Evolutionary conservation across 192 early-diverging fungal species (phyloP), one percentile per base, ranked within the genome.

Genomic region (Linnemannia elongata): DNA sequence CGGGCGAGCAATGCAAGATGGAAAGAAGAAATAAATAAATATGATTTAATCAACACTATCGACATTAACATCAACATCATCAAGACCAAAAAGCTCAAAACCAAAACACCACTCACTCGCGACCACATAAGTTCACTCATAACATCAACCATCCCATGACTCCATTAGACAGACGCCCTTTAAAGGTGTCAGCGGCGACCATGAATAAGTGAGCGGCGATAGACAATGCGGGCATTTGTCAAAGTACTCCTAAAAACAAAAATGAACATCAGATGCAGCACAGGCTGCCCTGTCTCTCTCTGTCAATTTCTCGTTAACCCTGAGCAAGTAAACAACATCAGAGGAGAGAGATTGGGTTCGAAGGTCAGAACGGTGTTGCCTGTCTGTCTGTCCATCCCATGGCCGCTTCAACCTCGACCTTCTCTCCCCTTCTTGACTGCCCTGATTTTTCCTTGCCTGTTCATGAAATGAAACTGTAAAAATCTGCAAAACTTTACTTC

Each of bases 401-500:
- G 60, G 27, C 30, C 60, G 9, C 60, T 66, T 66, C 27, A 30
- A 66, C 60, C 24, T 24, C 9, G 8, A 18, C n/a, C 24, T 27
- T 10, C 55, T 18, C 8, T n/a, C 10, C n/a, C 55, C 60, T 35
- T 24, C 30, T 33, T 33, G 12, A 30, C 24, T 15, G 7, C 8
- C n/a, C 2, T 33, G n/a, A n/a, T 33, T 17, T 66, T 15, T 66
- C 60, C 4, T 9, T 33, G 30, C 30, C 30, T 52, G 27, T 66
- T 66, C 60, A 13, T 66, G 30, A 66, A 66, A 66, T 66, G 60
- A 66, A 66, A 66, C 60, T 63, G 12, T 63, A 63, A 33, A 63
- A 33, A 57, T 17, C 10, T 52, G 27, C 33, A 66, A 66, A 66
- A 66, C 60, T 33, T 33, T 66, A 52, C 27, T 66, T 66, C 30